Evolutionary conservation across 306 rosid species (phyloP).

Genomic region (Cucurbita pepo): DNA sequence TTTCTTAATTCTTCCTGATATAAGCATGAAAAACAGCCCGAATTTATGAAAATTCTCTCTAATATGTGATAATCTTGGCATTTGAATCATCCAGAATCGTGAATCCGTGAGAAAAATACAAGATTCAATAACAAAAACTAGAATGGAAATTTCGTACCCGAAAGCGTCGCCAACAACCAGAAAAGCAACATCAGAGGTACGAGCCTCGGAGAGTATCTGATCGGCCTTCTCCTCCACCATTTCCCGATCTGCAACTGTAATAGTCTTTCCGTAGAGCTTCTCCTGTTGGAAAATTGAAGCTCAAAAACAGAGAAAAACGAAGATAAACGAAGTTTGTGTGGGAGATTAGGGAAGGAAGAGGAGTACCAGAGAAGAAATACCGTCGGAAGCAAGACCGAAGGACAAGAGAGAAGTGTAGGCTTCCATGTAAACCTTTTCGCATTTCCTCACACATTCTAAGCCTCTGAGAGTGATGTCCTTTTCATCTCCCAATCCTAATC

Average conservation of each 20-base stretch:
- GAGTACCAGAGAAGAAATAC: constrained; percentile 50
- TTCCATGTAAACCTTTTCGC: constrained; percentile 56
- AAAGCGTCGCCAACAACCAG: constrained; percentile 46
- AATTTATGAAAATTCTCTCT: too few species aligned
- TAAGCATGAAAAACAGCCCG: too few species aligned
- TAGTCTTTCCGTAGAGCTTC: constrained; percentile 50
- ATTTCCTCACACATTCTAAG: constrained; percentile 61
- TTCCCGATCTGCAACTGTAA: constrained; percentile 73
- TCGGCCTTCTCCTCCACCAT: constrained; percentile 73
- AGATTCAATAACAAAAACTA: background rate
- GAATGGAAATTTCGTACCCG: constrained; percentile 18
- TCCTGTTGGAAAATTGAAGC: constrained; percentile 24
- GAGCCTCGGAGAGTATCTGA: constrained; percentile 23
- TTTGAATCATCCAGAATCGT: background rate
- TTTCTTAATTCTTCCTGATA: too few species aligned
- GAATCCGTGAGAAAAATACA: background rate
- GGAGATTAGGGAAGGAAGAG: background rate
- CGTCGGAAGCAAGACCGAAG: constrained; percentile 60
- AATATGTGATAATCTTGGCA: too few species aligned
- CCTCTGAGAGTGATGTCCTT: constrained; percentile 69
- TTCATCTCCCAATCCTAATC: constrained; percentile 82
- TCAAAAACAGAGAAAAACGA: background rate
- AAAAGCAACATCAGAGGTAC: constrained; percentile 32
- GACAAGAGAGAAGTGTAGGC: constrained; percentile 91
- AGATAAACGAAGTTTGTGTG: background rate